Percentiles rank a stretch among this genome's conserved stretches.
Conservation (phyloP, 1,284 basidiomycete species). For the Puccinia horiana region DNA sequence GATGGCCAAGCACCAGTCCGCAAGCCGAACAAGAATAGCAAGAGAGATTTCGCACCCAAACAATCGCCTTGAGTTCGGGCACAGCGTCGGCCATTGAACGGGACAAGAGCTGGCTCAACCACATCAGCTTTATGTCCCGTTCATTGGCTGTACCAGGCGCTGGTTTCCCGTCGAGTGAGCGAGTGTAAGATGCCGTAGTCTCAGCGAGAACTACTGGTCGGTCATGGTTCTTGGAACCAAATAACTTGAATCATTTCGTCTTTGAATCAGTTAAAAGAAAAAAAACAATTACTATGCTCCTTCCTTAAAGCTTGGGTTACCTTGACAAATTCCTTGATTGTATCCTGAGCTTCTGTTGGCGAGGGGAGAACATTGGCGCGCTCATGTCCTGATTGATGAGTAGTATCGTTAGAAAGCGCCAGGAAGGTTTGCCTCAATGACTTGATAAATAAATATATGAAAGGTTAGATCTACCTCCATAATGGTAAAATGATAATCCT, state of each 20-base stretch:
- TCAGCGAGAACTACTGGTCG: slow-evolving; percentile 26
- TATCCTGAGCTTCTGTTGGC: slow-evolving; percentile 29
- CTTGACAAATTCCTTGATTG: slow-evolving; percentile 40
- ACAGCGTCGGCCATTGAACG: slow-evolving; percentile 23
- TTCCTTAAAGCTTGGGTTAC: not conserved
- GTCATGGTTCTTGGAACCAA: not conserved
- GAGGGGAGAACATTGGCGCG: slow-evolving; percentile 22
- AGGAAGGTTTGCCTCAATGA: not conserved
- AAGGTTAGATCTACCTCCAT: slow-evolving; percentile 42
- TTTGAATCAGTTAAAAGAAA: not conserved
- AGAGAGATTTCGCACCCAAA: slow-evolving; percentile 27
- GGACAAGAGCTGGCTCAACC: slow-evolving; percentile 25
- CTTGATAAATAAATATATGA: not conserved
- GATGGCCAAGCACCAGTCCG: not conserved
- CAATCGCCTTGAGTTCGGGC: slow-evolving; percentile 34
- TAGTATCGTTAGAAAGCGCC: not conserved
- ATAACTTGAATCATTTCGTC: slow-evolving; percentile 1
- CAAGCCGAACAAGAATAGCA: not conserved
- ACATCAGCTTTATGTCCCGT: slow-evolving; percentile 32
- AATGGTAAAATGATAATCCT: slow-evolving; percentile 48
- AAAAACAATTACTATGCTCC: not conserved
- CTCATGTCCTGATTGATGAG: slow-evolving; percentile 28
- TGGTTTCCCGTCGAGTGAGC: slow-evolving; percentile 10
- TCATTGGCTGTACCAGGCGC: slow-evolving; percentile 16
- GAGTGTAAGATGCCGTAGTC: slow-evolving; percentile 36